Percentiles rank a stretch among this genome's conserved stretches.
These are phyloP conservation scores for Hyaloperonospora brassicae DNA, from an alignment of 352 stramenopile species.

Conservation along the genomic window DNA sequence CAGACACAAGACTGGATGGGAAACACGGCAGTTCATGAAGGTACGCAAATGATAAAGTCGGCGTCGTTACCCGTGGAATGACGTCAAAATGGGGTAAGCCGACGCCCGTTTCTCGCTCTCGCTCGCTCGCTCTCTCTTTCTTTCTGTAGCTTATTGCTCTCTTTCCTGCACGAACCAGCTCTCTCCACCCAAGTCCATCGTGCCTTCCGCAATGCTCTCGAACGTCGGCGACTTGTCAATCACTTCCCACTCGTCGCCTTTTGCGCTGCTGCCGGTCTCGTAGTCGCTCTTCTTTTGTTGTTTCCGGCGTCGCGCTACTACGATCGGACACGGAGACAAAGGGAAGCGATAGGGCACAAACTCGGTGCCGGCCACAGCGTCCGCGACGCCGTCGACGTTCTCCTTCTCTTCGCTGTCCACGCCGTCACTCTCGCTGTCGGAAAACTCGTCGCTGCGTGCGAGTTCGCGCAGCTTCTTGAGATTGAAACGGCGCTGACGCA, in stretches of 20 bases:
- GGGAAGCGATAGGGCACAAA: slow-evolving; percentile 44
- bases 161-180: slow-evolving; percentile 50
- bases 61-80: slow-evolving; percentile 13
- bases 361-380: slow-evolving; percentile 44
- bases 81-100: slow-evolving; percentile 4
- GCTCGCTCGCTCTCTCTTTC: neutral
- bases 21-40: slow-evolving; percentile 2
- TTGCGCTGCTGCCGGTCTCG: slow-evolving; percentile 37
- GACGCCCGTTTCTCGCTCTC: neutral
- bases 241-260: slow-evolving; percentile 68
- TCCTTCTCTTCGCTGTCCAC: slow-evolving; percentile 50
- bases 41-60: slow-evolving; percentile 28
- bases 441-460: slow-evolving; percentile 72
- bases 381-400: slow-evolving; percentile 18
- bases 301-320: slow-evolving; percentile 18
- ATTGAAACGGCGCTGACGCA: slow-evolving; percentile 42
- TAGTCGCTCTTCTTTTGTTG: slow-evolving; percentile 26
- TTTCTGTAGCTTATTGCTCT: slow-evolving; percentile 16
- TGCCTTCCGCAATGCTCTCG: slow-evolving; percentile 40
- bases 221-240: slow-evolving; percentile 75
- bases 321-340: slow-evolving; percentile 23
- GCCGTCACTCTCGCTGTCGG: slow-evolving; percentile 72
- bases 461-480: slow-evolving; percentile 63
- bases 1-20: neutral
- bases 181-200: slow-evolving; percentile 36